Conservation (phyloP, 1,284 basidiomycete genomes). For the Xerocomus tenax region DNA sequence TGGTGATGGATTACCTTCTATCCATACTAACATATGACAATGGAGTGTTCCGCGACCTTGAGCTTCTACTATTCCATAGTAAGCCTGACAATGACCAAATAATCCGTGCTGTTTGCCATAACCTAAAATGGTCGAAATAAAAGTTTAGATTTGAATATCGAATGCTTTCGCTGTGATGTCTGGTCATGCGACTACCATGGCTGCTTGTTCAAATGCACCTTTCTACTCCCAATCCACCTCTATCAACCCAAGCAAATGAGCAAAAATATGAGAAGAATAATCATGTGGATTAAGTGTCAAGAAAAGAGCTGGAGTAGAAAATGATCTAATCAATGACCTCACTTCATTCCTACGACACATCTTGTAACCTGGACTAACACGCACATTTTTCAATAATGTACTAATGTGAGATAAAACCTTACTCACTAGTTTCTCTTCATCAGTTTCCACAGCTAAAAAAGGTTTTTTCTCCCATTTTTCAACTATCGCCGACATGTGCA, state of each 20-base stretch:
- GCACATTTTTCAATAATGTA: not conserved
- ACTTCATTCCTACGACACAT: not conserved
- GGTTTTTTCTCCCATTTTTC: too few relatives aligned
- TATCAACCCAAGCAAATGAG: not conserved
- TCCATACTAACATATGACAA: not conserved
- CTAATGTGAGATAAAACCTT: not conserved
- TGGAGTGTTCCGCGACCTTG: not conserved
- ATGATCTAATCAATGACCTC: not conserved
- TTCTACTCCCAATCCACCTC: not conserved
- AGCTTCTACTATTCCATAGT: not conserved
- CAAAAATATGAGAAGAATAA: not conserved
- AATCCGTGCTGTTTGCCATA: not conserved
- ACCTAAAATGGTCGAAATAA: not conserved
- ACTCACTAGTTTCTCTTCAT: not conserved
- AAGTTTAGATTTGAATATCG: not conserved
- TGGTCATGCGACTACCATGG: not conserved
- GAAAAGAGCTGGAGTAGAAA: not conserved
- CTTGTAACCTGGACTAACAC: not conserved
- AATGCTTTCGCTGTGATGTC: not conserved
- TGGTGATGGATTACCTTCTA: not conserved
- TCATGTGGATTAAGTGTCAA: not conserved
- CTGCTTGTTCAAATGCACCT: not conserved
- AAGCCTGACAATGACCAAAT: not conserved
- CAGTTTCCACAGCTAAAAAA: fast-evolving
- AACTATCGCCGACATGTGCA: too few relatives aligned